Percentiles rank a stretch among this genome's conserved stretches.
Evolutionary conservation across 352 stramenopile genomes (phyloP).

Genomic region (Globisporangium middletonii): DNA sequence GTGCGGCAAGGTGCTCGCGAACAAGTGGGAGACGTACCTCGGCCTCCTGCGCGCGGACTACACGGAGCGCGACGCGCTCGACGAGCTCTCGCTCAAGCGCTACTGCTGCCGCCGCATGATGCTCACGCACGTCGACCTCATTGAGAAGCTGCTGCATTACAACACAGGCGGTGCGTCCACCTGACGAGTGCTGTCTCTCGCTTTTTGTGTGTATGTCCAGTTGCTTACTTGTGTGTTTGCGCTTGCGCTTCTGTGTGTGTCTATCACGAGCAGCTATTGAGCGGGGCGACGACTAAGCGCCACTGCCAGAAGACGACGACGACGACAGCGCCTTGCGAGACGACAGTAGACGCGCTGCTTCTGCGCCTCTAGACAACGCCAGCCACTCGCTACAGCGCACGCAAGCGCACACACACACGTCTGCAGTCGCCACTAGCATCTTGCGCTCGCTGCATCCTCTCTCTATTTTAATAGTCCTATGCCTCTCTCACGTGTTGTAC

Average conservation of each 20-base stretch:
- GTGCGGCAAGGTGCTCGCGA: conserved; percentile 99
- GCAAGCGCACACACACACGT: neutral
- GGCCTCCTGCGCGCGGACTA: conserved; percentile 95
- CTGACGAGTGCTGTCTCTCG: neutral
- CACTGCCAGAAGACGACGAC: neutral
- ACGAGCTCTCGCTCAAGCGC: conserved; percentile 97
- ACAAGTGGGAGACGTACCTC: conserved; percentile 99
- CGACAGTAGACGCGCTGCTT: neutral
- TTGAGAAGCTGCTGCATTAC: conserved; percentile 99
- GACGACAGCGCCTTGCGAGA: neutral
- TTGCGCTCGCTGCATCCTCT: neutral
- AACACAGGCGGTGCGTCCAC: conserved; percentile 88
- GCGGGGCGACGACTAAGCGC: conserved; percentile 58
- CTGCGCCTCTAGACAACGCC: too few species aligned
- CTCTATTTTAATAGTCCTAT: conserved; percentile 33
- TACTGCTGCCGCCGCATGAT: conserved; percentile 99
- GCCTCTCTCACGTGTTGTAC: neutral
- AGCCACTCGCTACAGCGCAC: neutral
- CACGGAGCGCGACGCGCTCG: conserved; percentile 96
- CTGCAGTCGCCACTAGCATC: neutral
- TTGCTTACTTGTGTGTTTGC: neutral
- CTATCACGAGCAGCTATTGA: conserved; percentile 56
- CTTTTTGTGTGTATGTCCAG: neutral
- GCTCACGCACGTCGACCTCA: conserved; percentile 99
- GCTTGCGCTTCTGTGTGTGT: conserved; percentile 1